phyloP scores from a whole-genome alignment of 805 yeast genomes.

The Candida boleticola region DNA sequence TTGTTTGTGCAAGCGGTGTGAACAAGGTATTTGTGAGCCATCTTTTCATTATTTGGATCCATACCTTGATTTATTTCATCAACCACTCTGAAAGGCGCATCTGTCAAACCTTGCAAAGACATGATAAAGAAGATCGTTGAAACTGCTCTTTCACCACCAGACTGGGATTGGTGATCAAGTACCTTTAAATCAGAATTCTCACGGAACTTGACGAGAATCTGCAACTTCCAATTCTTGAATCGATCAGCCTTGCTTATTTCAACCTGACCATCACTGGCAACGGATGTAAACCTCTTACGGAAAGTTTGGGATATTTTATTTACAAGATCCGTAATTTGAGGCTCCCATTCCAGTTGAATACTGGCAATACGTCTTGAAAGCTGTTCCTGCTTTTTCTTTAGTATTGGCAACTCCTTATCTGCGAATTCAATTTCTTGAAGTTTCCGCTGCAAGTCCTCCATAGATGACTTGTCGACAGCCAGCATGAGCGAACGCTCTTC shows the following conservation, averaged over 20 bases:
- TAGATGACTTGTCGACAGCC: slow-evolving; percentile 35
- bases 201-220: slow-evolving; percentile 82
- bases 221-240: slow-evolving; percentile 77
- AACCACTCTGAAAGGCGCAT: slow-evolving; percentile 90
- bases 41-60: slow-evolving; percentile 90
- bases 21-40: slow-evolving; percentile 82
- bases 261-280: slow-evolving; percentile 88
- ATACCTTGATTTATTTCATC: slow-evolving; percentile 99
- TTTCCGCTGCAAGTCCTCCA: slow-evolving; percentile 38
- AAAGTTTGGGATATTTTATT: slow-evolving; percentile 61
- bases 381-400: slow-evolving; percentile 20
- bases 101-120: slow-evolving; percentile 83
- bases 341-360: slow-evolving; percentile 56
- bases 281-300: slow-evolving; percentile 60
- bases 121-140: slow-evolving; percentile 88
- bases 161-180: slow-evolving; percentile 83
- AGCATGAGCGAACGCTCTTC: slow-evolving; percentile 43
- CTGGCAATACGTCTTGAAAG: slow-evolving; percentile 35
- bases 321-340: slow-evolving; percentile 53
- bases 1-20: slow-evolving; percentile 65
- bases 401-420: slow-evolving; percentile 37
- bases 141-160: slow-evolving; percentile 98
- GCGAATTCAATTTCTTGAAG: slow-evolving; percentile 32
- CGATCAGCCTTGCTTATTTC: slow-evolving; percentile 51
- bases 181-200: slow-evolving; percentile 67